These are phyloP conservation scores for Diaporthe sp. DNA, from an alignment of 2,329 filamentous ascomycete genomes.

Conservation along the genomic window DNA sequence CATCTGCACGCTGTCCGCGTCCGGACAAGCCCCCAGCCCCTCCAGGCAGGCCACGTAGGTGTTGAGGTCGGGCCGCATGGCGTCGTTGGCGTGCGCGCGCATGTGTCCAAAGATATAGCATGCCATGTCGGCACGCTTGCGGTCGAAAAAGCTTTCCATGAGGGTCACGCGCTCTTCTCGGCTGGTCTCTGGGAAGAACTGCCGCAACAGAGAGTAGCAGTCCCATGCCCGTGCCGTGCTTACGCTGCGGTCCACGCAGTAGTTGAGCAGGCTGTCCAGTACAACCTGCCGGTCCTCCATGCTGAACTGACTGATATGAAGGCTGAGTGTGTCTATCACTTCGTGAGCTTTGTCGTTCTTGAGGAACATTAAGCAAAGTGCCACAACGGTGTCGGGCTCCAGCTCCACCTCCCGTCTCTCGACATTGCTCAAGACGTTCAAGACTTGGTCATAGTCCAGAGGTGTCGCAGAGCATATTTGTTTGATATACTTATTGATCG, in stretches of 20 bases:
- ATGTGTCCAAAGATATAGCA: conserved; percentile 92
- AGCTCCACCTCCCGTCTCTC: conserved; percentile 78
- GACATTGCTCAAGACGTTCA: conserved; percentile 79
- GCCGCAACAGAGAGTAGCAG: conserved; percentile 73
- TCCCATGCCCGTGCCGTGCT: conserved; percentile 75
- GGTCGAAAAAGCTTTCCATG: conserved; percentile 86
- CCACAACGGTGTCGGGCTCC: conserved; percentile 79
- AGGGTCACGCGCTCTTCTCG: conserved; percentile 74
- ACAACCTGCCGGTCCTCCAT: conserved; percentile 77
- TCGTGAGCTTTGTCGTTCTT: conserved; percentile 82
- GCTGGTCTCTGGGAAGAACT: conserved; percentile 76
- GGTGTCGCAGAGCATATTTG: conserved; percentile 72
- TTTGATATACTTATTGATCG: conserved; percentile 78
- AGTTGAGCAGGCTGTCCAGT: conserved; percentile 74
- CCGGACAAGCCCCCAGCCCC: conserved; percentile 74
- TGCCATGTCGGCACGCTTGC: conserved; percentile 85
- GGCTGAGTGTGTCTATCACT: conserved; percentile 84
- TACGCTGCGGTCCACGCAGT: conserved; percentile 73
- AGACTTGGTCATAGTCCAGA: conserved; percentile 77
- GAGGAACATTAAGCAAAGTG: conserved; percentile 80
- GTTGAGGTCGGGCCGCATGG: conserved; percentile 75
- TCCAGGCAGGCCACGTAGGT: conserved; percentile 85
- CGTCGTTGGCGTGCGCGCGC: conserved; percentile 78
- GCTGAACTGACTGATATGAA: conserved; percentile 78
- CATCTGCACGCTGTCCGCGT: conserved; percentile 76